Percentiles rank a stretch among this genome's conserved stretches.
Conservation (phyloP, 495 filamentous ascomycete genomes). For the Trichocladium antarcticum region DNA sequence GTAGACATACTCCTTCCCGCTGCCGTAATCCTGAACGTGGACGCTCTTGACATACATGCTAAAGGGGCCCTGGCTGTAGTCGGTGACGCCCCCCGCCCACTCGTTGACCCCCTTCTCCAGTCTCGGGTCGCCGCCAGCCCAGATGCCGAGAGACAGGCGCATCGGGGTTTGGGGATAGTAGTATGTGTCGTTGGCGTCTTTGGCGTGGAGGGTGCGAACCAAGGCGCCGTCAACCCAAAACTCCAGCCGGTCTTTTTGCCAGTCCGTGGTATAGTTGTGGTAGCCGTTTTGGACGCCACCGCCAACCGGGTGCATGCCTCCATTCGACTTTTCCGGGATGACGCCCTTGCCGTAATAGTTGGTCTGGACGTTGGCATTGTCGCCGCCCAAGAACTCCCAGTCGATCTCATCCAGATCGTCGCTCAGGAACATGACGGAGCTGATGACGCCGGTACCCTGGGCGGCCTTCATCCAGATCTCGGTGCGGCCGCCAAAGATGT, state of each 20-base stretch:
- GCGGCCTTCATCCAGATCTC: constrained; percentile 65
- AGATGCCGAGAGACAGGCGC: constrained; percentile 72
- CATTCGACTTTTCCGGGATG: constrained; percentile 42
- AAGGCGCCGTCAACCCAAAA: constrained; percentile 62
- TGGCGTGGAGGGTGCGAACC: constrained; percentile 56
- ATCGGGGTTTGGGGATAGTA: constrained; percentile 79
- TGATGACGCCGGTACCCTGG: constrained; percentile 63
- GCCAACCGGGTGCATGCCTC: constrained; percentile 41
- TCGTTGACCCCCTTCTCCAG: constrained; percentile 44
- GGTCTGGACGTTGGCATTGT: constrained; percentile 51
- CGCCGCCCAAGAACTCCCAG: constrained; percentile 72
- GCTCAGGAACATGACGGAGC: constrained; percentile 70
- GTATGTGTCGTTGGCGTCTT: constrained; percentile 50
- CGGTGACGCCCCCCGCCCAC: constrained; percentile 72
- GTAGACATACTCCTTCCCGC: constrained; percentile 57
- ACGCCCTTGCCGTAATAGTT: constrained; percentile 82
- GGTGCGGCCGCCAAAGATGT: constrained; percentile 67
- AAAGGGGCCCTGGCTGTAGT: constrained; percentile 60
- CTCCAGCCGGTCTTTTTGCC: constrained; percentile 59
- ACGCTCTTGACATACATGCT: constrained; percentile 64
- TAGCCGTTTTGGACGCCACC: constrained; percentile 37
- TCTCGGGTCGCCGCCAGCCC: constrained; percentile 70
- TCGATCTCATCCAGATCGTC: constrained; percentile 86
- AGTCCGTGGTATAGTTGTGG: constrained; percentile 77
- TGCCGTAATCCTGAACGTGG: constrained; percentile 54